Percentiles rank a stretch among this genome's conserved stretches.
Evolutionary conservation across 306 rosid genomes (phyloP).

Genomic region (Sicyos edulis): DNA sequence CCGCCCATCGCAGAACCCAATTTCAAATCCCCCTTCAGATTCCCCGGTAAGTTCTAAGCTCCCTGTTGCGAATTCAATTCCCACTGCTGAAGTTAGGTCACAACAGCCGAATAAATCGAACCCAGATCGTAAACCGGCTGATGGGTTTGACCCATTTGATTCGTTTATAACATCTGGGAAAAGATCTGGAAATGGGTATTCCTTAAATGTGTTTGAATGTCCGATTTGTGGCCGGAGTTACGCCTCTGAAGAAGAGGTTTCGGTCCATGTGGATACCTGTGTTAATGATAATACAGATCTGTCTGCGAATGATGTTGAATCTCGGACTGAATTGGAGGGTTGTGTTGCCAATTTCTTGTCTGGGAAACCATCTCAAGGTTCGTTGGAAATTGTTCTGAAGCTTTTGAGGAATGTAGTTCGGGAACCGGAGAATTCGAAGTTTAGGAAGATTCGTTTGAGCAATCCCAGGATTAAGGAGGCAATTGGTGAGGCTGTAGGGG

Average conservation of each 20-base stretch:
- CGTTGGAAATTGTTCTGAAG: conserved; percentile 61
- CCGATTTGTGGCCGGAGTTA: conserved; percentile 64
- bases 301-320: conserved; percentile 21
- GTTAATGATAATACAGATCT: conserved; percentile 29
- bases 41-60: conserved; percentile 29
- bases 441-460: conserved; percentile 68
- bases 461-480: conserved; percentile 83
- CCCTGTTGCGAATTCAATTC: conserved; percentile 25
- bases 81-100: conserved; percentile 18
- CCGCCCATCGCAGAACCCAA: conserved; percentile 29
- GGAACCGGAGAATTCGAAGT: conserved; percentile 83
- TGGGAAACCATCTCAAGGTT: conserved; percentile 56
- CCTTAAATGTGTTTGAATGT: conserved; percentile 57
- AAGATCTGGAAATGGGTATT: conserved; percentile 57
- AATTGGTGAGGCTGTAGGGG: conserved; percentile 61
- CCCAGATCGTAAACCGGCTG: conserved; percentile 30
- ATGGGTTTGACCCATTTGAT: conserved; percentile 81
- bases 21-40: conserved; percentile 33
- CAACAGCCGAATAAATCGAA: conserved; percentile 22
- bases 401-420: conserved; percentile 57
- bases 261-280: conserved; percentile 69
- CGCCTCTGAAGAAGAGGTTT: conserved; percentile 72
- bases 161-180: conserved; percentile 66
- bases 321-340: conserved; percentile 44
- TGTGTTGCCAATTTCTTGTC: conserved; percentile 50